phyloP scores from a whole-genome alignment of 495 filamentous ascomycete genomes.

The Aspergillus bertholletiae region DNA sequence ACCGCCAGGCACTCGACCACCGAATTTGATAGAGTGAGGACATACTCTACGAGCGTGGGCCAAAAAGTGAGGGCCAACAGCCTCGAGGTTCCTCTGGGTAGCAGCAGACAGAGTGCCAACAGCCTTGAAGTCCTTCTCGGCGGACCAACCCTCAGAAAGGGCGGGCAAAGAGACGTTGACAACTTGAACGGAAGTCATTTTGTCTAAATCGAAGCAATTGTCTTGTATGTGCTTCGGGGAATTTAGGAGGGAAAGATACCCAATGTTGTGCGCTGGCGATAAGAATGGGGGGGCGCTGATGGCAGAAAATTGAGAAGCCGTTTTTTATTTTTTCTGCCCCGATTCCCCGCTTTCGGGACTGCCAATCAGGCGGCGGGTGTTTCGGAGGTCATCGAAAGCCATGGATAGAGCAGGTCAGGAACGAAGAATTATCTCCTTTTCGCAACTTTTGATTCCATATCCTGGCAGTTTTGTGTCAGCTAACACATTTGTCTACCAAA shows the following conservation, averaged over 20 bases:
- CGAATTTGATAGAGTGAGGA: conserved; percentile 3
- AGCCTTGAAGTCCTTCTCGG: conserved; percentile 87
- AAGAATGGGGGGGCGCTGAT: conserved; percentile 4
- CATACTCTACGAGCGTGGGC: conserved; percentile 89
- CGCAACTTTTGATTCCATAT: background rate
- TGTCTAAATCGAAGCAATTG: conserved; percentile 14
- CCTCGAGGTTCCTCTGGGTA: conserved; percentile 82
- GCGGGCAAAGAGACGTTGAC: conserved; percentile 63
- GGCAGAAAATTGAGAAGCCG: conserved; percentile 13
- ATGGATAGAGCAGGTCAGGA: background rate
- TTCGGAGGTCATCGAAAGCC: conserved; percentile 25
- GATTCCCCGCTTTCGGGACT: conserved; percentile 15
- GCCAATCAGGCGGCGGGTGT: conserved; percentile 31
- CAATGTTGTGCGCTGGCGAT: conserved; percentile 15
- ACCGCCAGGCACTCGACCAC: background rate
- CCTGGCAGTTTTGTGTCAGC: background rate
- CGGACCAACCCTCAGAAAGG: conserved; percentile 78
- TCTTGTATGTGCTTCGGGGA: conserved; percentile 1
- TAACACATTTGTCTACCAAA: background rate
- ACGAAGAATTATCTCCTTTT: background rate
- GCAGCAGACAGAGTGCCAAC: conserved; percentile 65
- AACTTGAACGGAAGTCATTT: conserved; percentile 46
- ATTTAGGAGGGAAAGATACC: conserved; percentile 8
- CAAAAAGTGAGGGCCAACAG: conserved; percentile 95
- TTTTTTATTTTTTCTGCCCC: conserved; percentile 38